Evolutionary conservation across 768 basidiomycete genomes (phyloP).

Genomic region (Candolleomyces efflorescens): DNA sequence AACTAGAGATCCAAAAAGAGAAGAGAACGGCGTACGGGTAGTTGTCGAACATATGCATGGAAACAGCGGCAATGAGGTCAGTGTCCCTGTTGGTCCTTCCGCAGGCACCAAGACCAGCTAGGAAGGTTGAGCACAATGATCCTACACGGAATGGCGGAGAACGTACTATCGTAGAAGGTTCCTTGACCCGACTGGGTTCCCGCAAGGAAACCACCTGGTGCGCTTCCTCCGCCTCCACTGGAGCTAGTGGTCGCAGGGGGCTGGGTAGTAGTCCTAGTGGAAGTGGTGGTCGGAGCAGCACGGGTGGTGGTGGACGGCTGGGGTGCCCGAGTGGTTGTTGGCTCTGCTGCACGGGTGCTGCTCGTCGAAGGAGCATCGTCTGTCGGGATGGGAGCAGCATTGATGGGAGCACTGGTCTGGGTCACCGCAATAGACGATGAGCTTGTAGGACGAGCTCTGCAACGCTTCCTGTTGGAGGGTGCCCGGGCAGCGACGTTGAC

Average conservation of each 20-base stretch:
- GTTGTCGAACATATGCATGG: slow-evolving; percentile 48
- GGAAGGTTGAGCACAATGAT: background rate
- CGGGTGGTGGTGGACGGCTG: slow-evolving; percentile 11
- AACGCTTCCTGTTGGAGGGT: slow-evolving; percentile 31
- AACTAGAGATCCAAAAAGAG: background rate
- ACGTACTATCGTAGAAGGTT: slow-evolving; percentile 50
- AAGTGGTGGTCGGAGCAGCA: slow-evolving; percentile 9
- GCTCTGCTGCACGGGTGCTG: background rate
- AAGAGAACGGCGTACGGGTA: slow-evolving; percentile 47
- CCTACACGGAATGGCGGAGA: too few species aligned
- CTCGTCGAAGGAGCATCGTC: background rate
- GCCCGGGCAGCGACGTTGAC: slow-evolving; percentile 14
- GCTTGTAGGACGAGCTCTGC: slow-evolving; percentile 29
- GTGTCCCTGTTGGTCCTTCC: slow-evolving; percentile 50
- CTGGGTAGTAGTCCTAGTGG: slow-evolving; percentile 4
- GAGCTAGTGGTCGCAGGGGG: slow-evolving; percentile 9
- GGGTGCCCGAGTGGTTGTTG: slow-evolving; percentile 8
- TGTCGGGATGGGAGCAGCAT: slow-evolving; percentile 10
- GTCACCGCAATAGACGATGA: slow-evolving; percentile 15
- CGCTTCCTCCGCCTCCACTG: slow-evolving; percentile 5
- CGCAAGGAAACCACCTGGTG: slow-evolving; percentile 36
- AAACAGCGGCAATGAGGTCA: slow-evolving; percentile 57
- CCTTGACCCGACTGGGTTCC: slow-evolving; percentile 52
- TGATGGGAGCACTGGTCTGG: slow-evolving; percentile 15
- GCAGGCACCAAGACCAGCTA: slow-evolving; percentile 62